These are phyloP conservation scores for Vigna trinervia DNA, from an alignment of 306 rosid species.

Conservation along the genomic window DNA sequence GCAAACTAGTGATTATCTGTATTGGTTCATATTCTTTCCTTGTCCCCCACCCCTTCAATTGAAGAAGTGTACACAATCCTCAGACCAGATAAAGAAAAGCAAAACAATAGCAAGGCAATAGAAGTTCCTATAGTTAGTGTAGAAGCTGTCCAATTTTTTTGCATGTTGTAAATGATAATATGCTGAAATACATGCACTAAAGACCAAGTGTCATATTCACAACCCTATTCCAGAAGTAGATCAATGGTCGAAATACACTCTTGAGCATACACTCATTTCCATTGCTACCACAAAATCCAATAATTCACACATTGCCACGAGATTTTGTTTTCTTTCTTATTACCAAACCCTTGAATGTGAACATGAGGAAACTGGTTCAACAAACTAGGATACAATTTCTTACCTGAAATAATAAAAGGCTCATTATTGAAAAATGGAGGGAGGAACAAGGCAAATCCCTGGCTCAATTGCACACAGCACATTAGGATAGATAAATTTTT, in stretches of 20 bases:
- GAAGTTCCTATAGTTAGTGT: conserved; percentile 16
- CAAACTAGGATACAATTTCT: not conserved
- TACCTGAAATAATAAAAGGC: not conserved
- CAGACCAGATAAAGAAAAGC: not conserved
- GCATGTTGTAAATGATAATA: not conserved
- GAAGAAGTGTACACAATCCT: not conserved
- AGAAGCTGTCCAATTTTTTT: not conserved
- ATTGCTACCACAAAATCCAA: not conserved
- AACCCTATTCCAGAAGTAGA: not conserved
- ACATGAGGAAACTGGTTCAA: conserved; percentile 7
- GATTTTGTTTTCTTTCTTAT: conserved; percentile 16
- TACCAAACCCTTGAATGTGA: not conserved
- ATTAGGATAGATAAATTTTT: not conserved
- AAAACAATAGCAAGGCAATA: not conserved
- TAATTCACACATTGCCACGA: not conserved
- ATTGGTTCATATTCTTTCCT: not conserved
- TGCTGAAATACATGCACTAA: not conserved
- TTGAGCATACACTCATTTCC: not conserved
- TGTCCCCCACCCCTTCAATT: not conserved
- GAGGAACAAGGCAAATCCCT: not conserved
- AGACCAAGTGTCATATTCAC: conserved; percentile 4
- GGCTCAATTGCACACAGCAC: conserved; percentile 2
- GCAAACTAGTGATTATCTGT: conserved; percentile 9
- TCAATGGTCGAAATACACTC: not conserved
- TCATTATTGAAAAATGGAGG: not conserved